phyloP scores from a whole-genome alignment of 306 rosid genomes.

The Erythrophleum fordii region DNA sequence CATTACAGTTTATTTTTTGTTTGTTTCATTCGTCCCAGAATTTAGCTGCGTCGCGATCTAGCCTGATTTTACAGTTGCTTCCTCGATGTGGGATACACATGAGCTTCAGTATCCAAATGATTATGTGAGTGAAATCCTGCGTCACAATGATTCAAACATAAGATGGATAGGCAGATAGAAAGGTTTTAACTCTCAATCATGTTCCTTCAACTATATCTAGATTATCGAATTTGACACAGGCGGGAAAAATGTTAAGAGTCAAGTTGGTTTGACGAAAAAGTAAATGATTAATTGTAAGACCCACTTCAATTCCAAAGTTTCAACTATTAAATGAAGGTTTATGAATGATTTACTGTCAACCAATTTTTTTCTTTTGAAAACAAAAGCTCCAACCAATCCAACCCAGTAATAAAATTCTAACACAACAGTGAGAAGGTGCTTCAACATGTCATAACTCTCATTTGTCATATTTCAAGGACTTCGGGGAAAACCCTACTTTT shows the following conservation, averaged over 20 bases:
- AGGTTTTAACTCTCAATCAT: slow-evolving; percentile 24
- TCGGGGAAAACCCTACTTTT: neutral
- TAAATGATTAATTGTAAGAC: neutral
- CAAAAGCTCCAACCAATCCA: too few relatives aligned
- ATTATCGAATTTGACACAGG: neutral
- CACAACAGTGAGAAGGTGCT: slow-evolving; percentile 2
- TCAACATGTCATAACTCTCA: neutral
- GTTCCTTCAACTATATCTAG: slow-evolving; percentile 5
- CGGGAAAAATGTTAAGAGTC: too few relatives aligned
- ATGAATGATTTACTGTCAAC: too few relatives aligned
- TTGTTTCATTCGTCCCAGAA: too few relatives aligned
- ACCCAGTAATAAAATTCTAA: too few relatives aligned
- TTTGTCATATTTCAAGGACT: too few relatives aligned
- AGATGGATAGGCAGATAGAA: slow-evolving; percentile 16
- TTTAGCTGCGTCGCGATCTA: too few relatives aligned
- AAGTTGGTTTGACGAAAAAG: neutral
- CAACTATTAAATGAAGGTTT: too few relatives aligned
- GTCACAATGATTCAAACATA: slow-evolving; percentile 2
- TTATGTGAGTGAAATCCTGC: slow-evolving; percentile 32
- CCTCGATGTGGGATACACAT: slow-evolving; percentile 16
- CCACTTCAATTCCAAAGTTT: too few relatives aligned
- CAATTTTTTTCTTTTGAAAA: too few relatives aligned
- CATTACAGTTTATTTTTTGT: too few relatives aligned
- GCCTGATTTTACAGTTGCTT: neutral
- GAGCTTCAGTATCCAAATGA: slow-evolving; percentile 36